phyloP scores from a whole-genome alignment of 129 eudicot genomes.

The Lonicera japonica region DNA sequence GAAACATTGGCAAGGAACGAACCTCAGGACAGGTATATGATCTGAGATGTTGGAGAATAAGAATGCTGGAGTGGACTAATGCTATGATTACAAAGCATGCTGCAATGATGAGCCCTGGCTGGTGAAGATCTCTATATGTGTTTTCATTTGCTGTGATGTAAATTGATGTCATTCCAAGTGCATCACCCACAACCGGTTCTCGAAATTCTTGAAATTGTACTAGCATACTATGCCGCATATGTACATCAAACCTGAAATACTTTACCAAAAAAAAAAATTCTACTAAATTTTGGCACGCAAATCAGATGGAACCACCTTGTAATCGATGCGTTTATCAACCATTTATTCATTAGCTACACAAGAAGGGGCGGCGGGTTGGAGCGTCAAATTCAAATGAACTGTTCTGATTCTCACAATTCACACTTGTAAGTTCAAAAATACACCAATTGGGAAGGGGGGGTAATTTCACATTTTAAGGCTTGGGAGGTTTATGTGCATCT shows the following conservation, averaged over 20 bases:
- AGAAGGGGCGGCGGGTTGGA: too few species aligned
- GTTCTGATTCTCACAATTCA: not conserved
- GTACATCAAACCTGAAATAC: not conserved
- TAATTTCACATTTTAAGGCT: too few species aligned
- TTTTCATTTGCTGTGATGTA: conserved; percentile 17
- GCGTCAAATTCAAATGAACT: too few species aligned
- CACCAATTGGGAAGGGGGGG: too few species aligned
- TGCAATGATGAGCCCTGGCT: conserved; percentile 46
- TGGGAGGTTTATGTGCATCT: too few species aligned
- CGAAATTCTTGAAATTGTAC: not conserved
- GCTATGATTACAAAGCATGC: conserved; percentile 61
- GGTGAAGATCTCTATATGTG: conserved; percentile 35
- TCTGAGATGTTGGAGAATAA: conserved; percentile 74
- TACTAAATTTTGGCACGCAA: not conserved
- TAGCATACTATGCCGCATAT: not conserved
- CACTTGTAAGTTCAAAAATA: too few species aligned
- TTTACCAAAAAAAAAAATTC: not conserved
- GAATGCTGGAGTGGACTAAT: conserved; percentile 43
- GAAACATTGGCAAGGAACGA: conserved; percentile 12
- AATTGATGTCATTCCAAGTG: conserved; percentile 28
- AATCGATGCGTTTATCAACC: too few species aligned
- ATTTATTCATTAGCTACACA: too few species aligned
- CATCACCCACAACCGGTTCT: conserved; percentile 28
- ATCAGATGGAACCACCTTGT: not conserved
- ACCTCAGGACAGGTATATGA: conserved; percentile 82